Evolutionary conservation across 2,329 filamentous ascomycete genomes (phyloP), one percentile per base, ranked within the genome.

Genomic region (Paecilomyces variotii): DNA sequence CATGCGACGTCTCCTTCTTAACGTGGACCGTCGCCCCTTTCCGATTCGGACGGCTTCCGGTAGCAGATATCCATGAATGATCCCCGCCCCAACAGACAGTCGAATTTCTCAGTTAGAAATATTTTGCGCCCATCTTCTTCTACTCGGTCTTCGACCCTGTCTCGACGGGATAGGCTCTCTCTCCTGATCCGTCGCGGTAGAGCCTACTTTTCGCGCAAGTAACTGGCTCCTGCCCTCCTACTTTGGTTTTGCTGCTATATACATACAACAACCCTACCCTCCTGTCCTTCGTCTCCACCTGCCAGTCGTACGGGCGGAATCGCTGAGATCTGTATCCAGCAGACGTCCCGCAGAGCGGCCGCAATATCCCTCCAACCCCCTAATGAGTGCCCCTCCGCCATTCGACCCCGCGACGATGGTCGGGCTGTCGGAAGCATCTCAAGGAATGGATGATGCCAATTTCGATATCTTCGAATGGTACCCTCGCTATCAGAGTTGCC

Each of bases 401-500:
- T 71, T 74, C 63, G 70, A 76, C 55, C 69, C 73, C 57, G 67
- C 69, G 57, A 69, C 70, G 26, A 74, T 74, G 71, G 67, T 72
- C 57, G 74, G 70, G 32, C 59, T 75, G 55, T 66, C 68, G 55
- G 71, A 73, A 55, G 67, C 70, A 54, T 71, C 74, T 5, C 71
- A 72, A 25, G 70, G 65, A 25, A 60, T 73, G 53, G 71, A 73
- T 59, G 75, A 78, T 59, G 73, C 78, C 57, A 77, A 80, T 61
- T 85, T 78, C 61, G 77, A 79, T 73, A 89, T 97, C 63, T 88
- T 97, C 71, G 89, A 91, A 61, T 97, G 94, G 94, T 89, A 96
- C 72, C 89, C 90, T 9, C 88, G 89, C 60, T 96, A 95, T 73
- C 88, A 94, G 74, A 91, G 86, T 64, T 99, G 94, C 75, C 86